Evolutionary conservation across 306 rosid species (phyloP).

Genomic region (Castanospermum australe): DNA sequence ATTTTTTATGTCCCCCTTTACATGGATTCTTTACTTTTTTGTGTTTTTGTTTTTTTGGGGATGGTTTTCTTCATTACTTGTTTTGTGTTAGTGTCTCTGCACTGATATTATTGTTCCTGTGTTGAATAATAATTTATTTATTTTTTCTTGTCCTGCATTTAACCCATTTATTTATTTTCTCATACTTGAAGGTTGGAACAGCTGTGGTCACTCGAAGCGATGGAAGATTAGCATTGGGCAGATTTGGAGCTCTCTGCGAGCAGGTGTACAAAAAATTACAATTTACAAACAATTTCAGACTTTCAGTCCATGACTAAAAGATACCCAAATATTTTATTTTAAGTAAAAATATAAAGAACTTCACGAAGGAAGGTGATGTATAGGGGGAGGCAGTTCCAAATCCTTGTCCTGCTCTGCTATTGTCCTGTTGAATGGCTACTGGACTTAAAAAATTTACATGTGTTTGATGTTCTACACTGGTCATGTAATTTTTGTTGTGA

Average conservation of each 20-base stretch:
- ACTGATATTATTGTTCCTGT: background rate
- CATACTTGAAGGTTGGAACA: slow-evolving; percentile 79
- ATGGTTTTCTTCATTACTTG: background rate
- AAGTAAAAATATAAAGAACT: background rate
- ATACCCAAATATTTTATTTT: background rate
- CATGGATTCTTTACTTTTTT: background rate
- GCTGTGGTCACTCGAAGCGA: slow-evolving; percentile 94
- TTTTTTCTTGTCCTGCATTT: background rate
- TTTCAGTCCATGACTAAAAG: background rate
- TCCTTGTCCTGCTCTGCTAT: background rate
- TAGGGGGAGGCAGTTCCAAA: background rate
- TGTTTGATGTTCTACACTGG: background rate
- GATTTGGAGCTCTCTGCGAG: slow-evolving; percentile 93
- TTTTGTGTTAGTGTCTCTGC: background rate
- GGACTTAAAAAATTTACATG: background rate
- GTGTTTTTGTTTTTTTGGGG: background rate
- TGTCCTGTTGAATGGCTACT: background rate
- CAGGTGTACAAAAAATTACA: slow-evolving; percentile 50
- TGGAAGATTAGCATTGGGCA: slow-evolving; percentile 90
- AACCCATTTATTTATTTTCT: background rate
- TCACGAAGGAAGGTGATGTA: background rate
- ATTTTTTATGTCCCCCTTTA: background rate
- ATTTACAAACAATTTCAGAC: too few species aligned
- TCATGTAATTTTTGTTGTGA: slow-evolving; percentile 16
- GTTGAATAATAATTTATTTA: background rate